These are phyloP conservation scores for Alternaria arbusti DNA, from an alignment of 2,329 filamentous ascomycete species.

Conservation along the genomic window DNA sequence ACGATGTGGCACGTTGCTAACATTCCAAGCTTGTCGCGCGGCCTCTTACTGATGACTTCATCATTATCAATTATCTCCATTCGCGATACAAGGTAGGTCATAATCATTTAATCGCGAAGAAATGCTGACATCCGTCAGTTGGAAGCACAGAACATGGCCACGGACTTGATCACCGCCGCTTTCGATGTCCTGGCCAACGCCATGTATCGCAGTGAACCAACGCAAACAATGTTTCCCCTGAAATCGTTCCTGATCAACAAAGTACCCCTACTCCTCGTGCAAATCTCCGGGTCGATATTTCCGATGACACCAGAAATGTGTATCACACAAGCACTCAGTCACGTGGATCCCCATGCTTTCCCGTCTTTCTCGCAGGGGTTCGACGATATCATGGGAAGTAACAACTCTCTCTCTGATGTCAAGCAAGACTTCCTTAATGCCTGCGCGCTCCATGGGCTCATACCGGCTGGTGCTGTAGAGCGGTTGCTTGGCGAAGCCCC, in stretches of 20 bases:
- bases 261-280: constrained; percentile 66
- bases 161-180: constrained; percentile 84
- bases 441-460: constrained; percentile 86
- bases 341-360: constrained; percentile 67
- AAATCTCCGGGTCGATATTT: constrained; percentile 64
- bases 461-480: constrained; percentile 78
- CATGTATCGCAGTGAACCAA: constrained; percentile 72
- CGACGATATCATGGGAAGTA: constrained; percentile 61
- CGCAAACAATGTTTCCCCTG: constrained; percentile 70
- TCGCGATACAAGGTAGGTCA: constrained; percentile 77
- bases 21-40: constrained; percentile 74
- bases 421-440: constrained; percentile 86
- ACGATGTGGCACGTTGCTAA: constrained; percentile 39
- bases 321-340: constrained; percentile 69
- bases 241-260: constrained; percentile 86
- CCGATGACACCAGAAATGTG: constrained; percentile 68
- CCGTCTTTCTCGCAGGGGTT: constrained; percentile 70
- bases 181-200: constrained; percentile 91
- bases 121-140: constrained; percentile 59
- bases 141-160: constrained; percentile 76
- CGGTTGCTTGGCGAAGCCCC: constrained; percentile 83
- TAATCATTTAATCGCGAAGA: neutral
- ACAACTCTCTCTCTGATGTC: constrained; percentile 68
- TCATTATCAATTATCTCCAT: constrained; percentile 79
- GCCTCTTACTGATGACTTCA: constrained; percentile 81